Evolutionary conservation across 176 grass and related monocot species (phyloP), one percentile per base, ranked within the genome.

Genomic region (Phyllostachys edulis): DNA sequence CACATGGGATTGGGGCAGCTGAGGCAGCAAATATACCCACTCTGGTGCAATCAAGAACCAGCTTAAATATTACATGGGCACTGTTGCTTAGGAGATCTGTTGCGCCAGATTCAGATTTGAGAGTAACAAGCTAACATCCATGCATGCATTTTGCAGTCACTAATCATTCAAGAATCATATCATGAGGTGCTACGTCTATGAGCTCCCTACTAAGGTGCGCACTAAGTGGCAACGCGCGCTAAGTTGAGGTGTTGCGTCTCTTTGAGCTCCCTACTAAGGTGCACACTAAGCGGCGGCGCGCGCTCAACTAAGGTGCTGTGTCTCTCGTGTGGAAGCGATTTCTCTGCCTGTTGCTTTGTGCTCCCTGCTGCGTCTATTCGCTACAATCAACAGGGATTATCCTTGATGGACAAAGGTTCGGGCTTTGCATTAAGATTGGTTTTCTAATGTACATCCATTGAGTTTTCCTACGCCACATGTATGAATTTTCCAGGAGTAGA

Each of bases 401-500:
- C 40, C 84, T 89, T 42, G 83, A 89, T 15, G 84, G 84, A 67
- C 90, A 76, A 71, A 89, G 87, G 90, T 89, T 68, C 50, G 66
- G 17, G 32, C 32, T 38, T 63, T 83, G 42, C 27, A 34, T 83
- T 83, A 50, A 83, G 18, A 67, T 66, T 66, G 34, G 2, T 65
- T 74, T 34, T 54, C 24, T 44, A 40, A 85, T 85, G 76, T 69
- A 47, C 14, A 59, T 67, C 20, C 65, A 27, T 77, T 70, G 17
- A 46, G 16, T 44, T 87, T 37, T 56, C 13, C 10, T 82, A 52
- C n/a, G 1, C 39, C 24, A 13, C 65, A 72, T 63, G 37, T 23
- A 34, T 23, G 44, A 86, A 29, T 77, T 63, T 46, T 77, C 37
- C 12, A 47, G 56, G 54, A 15, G 13, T 52, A 64, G 68, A 80